These are phyloP conservation scores for Rhodotorula mucilaginosa DNA, from an alignment of 1,284 basidiomycete species.

Conservation along the genomic window DNA sequence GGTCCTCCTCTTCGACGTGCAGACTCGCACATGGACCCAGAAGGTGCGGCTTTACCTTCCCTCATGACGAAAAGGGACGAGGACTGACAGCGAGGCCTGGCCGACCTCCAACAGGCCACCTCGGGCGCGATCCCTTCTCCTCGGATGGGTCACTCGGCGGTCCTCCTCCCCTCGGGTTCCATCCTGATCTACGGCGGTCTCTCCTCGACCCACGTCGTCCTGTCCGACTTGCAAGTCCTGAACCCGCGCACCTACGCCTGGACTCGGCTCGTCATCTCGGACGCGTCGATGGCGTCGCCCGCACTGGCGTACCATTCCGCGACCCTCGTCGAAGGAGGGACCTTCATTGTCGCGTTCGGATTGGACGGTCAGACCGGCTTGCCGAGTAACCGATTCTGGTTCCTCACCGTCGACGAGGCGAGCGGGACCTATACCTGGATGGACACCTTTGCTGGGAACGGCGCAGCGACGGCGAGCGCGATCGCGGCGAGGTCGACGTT, in stretches of 20 bases:
- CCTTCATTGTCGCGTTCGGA: slow-evolving; percentile 48
- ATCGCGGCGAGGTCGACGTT: slow-evolving; percentile 8
- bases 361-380: slow-evolving; percentile 22
- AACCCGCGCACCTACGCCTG: slow-evolving; percentile 37
- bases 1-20: slow-evolving; percentile 45
- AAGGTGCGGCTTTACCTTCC: slow-evolving; percentile 12
- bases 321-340: slow-evolving; percentile 41
- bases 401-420: slow-evolving; percentile 30
- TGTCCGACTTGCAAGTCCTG: slow-evolving; percentile 45
- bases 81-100: background rate
- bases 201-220: slow-evolving; percentile 32
- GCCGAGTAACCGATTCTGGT: slow-evolving; percentile 29
- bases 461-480: background rate
- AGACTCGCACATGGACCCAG: slow-evolving; percentile 42
- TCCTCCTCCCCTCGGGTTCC: slow-evolving; percentile 42
- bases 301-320: slow-evolving; percentile 48
- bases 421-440: slow-evolving; percentile 26
- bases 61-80: background rate
- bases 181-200: slow-evolving; percentile 48
- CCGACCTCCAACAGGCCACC: slow-evolving; percentile 20
- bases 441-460: slow-evolving; percentile 26
- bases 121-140: slow-evolving; percentile 43
- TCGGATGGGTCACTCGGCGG: slow-evolving; percentile 47
- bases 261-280: slow-evolving; percentile 35
- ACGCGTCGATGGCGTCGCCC: slow-evolving; percentile 35